Percentiles rank a stretch among this genome's conserved stretches.
Evolutionary conservation across 1,139 yeast genomes (phyloP).

Genomic region (Suhomyces chickasaworum): DNA sequence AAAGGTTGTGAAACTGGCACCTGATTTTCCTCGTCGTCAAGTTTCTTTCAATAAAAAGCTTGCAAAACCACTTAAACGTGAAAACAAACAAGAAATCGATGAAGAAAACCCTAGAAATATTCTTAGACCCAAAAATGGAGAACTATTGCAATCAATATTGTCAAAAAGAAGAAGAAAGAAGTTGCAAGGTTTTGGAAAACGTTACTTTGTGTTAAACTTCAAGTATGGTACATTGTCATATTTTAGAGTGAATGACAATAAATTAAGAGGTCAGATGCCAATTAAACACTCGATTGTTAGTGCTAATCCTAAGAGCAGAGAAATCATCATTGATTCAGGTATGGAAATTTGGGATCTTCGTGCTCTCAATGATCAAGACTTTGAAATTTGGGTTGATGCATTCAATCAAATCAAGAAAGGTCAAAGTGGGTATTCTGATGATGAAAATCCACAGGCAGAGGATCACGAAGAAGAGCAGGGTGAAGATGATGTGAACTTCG

Average conservation of each 20-base stretch:
- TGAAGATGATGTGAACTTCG: constrained; percentile 15
- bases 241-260: constrained; percentile 66
- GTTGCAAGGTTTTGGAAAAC: constrained; percentile 78
- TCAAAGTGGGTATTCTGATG: constrained; percentile 9
- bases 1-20: constrained; percentile 31
- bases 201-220: constrained; percentile 82
- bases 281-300: constrained; percentile 77
- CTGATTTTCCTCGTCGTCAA: constrained; percentile 8
- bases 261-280: constrained; percentile 91
- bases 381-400: constrained; percentile 82
- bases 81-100: not conserved
- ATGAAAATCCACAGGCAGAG: constrained; percentile 8
- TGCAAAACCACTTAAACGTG: constrained; percentile 2
- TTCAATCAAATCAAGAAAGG: constrained; percentile 52
- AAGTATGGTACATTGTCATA: constrained; percentile 83
- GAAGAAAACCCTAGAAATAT: constrained; percentile 16
- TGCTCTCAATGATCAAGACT: constrained; percentile 65
- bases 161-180: constrained; percentile 76
- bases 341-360: constrained; percentile 92
- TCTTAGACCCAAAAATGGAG: constrained; percentile 53
- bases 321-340: constrained; percentile 88
- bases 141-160: constrained; percentile 70
- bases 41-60: constrained; percentile 8
- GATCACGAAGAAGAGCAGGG: constrained; percentile 12
- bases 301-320: constrained; percentile 67